Evolutionary conservation across 768 basidiomycete species (phyloP).

Genomic region (Boletus fagicola): DNA sequence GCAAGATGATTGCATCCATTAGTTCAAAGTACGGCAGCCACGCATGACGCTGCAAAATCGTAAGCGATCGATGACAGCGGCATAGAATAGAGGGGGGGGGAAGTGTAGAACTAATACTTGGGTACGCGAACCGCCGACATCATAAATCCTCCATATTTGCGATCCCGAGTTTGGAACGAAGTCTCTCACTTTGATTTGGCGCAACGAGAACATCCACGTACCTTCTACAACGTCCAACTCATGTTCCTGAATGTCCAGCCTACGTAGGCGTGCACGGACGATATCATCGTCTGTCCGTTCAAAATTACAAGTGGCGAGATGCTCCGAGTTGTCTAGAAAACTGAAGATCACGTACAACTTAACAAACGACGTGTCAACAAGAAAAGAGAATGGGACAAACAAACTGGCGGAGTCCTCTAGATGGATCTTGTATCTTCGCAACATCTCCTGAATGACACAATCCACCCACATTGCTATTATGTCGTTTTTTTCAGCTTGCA

Average conservation of each 20-base stretch:
- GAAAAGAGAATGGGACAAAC: constrained; percentile 38
- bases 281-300: constrained; percentile 73
- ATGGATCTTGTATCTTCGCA: constrained; percentile 46
- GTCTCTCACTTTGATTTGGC: background rate
- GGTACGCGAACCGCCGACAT: constrained; percentile 73
- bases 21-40: constrained; percentile 86
- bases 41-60: constrained; percentile 53
- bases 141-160: constrained; percentile 70
- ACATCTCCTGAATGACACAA: constrained; percentile 45
- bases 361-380: background rate
- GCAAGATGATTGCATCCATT: constrained; percentile 76
- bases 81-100: background rate
- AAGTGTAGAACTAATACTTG: constrained; percentile 41
- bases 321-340: constrained; percentile 66
- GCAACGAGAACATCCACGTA: background rate
- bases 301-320: constrained; percentile 61
- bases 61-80: background rate
- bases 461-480: constrained; percentile 67
- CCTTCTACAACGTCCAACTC: constrained; percentile 40
- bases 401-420: constrained; percentile 67
- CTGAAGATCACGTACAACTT: constrained; percentile 33
- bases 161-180: constrained; percentile 32
- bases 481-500: constrained; percentile 59
- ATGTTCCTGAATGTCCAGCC: constrained; percentile 70
- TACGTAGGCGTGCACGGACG: constrained; percentile 66